Percentiles rank a stretch among this genome's conserved stretches.
These are phyloP conservation scores for Stagonosporopsis cucurbitacearum DNA, from an alignment of 2,329 filamentous ascomycete genomes.

Conservation along the genomic window DNA sequence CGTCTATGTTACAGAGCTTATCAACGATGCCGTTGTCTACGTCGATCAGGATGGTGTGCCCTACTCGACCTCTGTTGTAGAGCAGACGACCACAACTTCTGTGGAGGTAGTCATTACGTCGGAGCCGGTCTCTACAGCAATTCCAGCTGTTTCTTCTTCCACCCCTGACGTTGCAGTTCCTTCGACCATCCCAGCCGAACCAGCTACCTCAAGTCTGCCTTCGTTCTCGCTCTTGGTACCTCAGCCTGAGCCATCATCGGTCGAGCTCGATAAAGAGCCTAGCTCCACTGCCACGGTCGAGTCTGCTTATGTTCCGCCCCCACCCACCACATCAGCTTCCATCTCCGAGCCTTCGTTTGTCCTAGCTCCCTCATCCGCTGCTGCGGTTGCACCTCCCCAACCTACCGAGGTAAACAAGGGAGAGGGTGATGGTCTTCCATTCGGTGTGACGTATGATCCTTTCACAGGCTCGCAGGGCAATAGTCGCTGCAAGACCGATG, in stretches of 20 bases:
- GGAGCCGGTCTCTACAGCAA: slow-evolving; percentile 18
- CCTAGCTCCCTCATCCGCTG: neutral
- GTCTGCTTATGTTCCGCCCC: slow-evolving; percentile 1
- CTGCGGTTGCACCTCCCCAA: slow-evolving; percentile 2
- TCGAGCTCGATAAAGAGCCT: slow-evolving; percentile 1
- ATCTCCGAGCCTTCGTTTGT: neutral
- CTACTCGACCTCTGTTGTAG: slow-evolving; percentile 33
- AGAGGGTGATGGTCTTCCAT: slow-evolving; percentile 22
- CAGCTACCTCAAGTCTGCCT: slow-evolving; percentile 8
- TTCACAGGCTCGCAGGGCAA: slow-evolving; percentile 29
- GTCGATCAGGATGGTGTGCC: slow-evolving; percentile 41
- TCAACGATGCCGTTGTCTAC: slow-evolving; percentile 41
- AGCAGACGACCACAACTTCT: slow-evolving; percentile 9
- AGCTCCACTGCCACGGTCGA: neutral
- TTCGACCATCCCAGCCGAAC: slow-evolving; percentile 11
- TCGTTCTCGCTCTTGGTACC: slow-evolving; percentile 18
- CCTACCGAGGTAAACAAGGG: neutral
- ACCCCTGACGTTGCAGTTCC: slow-evolving; percentile 11
- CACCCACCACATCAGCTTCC: neutral
- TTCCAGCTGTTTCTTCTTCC: slow-evolving; percentile 11
- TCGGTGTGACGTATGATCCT: slow-evolving; percentile 46
- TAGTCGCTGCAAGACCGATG: slow-evolving; percentile 67
- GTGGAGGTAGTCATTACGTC: slow-evolving; percentile 18
- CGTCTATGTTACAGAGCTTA: slow-evolving; percentile 38
- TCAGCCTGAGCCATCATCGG: slow-evolving; percentile 17